phyloP scores from a whole-genome alignment of 2,329 filamentous ascomycete genomes.

The Scedosporium dehoogii region DNA sequence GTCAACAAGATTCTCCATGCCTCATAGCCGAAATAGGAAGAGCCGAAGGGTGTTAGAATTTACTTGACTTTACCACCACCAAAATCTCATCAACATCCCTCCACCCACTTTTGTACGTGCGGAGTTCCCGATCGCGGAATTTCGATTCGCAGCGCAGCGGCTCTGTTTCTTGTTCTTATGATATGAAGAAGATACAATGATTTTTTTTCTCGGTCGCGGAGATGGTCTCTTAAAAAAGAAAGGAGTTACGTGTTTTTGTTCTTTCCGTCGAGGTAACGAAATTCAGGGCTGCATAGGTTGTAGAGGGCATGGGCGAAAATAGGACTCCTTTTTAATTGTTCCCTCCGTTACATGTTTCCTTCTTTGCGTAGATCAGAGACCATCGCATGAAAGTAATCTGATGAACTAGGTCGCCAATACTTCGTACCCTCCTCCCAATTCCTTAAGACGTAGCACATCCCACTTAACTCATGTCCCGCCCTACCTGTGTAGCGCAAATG shows the following conservation, averaged over 20 bases:
- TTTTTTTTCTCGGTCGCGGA: conserved; percentile 1
- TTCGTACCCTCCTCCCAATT: neutral
- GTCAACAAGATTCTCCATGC: neutral
- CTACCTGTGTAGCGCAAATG: too few relatives aligned
- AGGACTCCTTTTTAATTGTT: conserved; percentile 1
- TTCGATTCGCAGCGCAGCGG: neutral
- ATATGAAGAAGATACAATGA: neutral
- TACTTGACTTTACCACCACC: neutral
- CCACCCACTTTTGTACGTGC: neutral
- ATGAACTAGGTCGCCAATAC: neutral
- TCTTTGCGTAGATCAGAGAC: neutral
- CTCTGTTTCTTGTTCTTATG: neutral
- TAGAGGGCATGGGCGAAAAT: conserved; percentile 6
- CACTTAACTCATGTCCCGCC: neutral
- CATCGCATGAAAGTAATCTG: neutral
- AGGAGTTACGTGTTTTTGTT: neutral
- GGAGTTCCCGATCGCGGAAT: neutral
- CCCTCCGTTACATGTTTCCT: neutral
- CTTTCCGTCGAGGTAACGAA: neutral
- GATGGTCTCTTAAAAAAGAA: neutral
- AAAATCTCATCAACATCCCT: neutral
- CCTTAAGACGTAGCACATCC: too few relatives aligned
- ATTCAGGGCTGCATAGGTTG: conserved; percentile 3
- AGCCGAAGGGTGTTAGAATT: neutral
- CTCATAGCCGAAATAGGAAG: conserved; percentile 2